Base-by-base conservation (phyloP, 2,329 filamentous ascomycete species). In the Chaetomium sp. region DNA sequence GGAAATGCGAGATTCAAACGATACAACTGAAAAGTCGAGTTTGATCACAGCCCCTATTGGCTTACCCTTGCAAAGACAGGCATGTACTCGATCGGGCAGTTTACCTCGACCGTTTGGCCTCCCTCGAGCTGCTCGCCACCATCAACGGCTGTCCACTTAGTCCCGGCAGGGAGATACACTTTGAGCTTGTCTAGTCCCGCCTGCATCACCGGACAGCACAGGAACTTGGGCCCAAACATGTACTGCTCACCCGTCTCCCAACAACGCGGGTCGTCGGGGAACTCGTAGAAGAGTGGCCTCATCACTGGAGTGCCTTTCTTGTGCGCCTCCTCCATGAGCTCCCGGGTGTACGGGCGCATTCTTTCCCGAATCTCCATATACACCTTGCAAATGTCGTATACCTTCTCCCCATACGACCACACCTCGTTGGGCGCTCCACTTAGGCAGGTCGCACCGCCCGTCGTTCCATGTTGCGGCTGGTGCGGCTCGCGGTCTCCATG, bases 401-500 rank as follows among this genome's bases (percentile, higher is more conserved):
- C 61, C 49, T 23, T 6, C 19, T 27, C n/a, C 21, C 61, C 61
- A 35, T 63, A 63, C 33, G 55, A 59, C 61, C 61, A 63, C 49
- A 63, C 61, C 27, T 63, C 61, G 35, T 63, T 63, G 6, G 47
- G 25, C 1, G 23, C 61, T 13, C 61, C 61, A 21, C 61, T 63
- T 4, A 38, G 38, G 27, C 61, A 63, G 8, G 61, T 45, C 25
- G 61, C 61, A 4, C 61, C 61, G 21, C 61, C 61, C 27, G 47
- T 59, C 3, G 61, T 63, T 8, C 61, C 61, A 6, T 58, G 55
- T 21, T 58, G 61, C 25, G 61, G 61, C 49, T 63, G 61, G 13
- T 21, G 55, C 13, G 61, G 61, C 38, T 63, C 61, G 61, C 61
- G 61, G 61, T 58, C 55, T 2, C 61, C 61, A 13, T 63, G 61